Evolutionary conservation across 2,329 filamentous ascomycete genomes (phyloP).

Genomic region (Fusarium sp.): DNA sequence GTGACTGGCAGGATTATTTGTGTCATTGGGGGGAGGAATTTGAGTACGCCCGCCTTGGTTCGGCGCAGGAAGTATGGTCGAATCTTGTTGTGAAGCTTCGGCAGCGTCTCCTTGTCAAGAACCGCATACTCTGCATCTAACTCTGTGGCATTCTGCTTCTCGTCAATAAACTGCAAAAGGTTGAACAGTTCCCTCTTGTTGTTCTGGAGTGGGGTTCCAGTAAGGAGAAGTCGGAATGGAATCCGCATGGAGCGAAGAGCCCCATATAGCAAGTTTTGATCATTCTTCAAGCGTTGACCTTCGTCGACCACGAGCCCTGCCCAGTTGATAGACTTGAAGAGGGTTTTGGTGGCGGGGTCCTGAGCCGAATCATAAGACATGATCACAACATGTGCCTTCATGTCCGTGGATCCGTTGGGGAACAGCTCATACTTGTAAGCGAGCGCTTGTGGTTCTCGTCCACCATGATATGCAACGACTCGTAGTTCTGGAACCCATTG

Average conservation of each 20-base stretch:
- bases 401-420: constrained; percentile 71
- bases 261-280: constrained; percentile 84
- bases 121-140: constrained; percentile 82
- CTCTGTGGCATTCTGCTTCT: constrained; percentile 73
- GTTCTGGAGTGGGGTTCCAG: constrained; percentile 94
- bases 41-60: constrained; percentile 91
- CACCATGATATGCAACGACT: constrained; percentile 94
- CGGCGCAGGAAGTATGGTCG: constrained; percentile 77
- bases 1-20: constrained; percentile 97
- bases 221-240: constrained; percentile 87
- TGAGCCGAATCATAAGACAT: constrained; percentile 93
- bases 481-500: constrained; percentile 88
- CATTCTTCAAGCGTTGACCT: constrained; percentile 94
- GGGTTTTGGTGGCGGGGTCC: constrained; percentile 74
- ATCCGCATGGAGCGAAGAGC: constrained; percentile 80
- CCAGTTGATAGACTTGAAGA: constrained; percentile 83
- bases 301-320: constrained; percentile 92
- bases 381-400: constrained; percentile 91
- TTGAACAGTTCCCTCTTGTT: constrained; percentile 97
- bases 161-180: constrained; percentile 92
- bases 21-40: constrained; percentile 91
- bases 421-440: constrained; percentile 90
- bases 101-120: constrained; percentile 86
- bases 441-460: constrained; percentile 78
- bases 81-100: constrained; percentile 85